phyloP scores from a whole-genome alignment of 768 basidiomycete genomes.

The Lanmaoa rubissima region DNA sequence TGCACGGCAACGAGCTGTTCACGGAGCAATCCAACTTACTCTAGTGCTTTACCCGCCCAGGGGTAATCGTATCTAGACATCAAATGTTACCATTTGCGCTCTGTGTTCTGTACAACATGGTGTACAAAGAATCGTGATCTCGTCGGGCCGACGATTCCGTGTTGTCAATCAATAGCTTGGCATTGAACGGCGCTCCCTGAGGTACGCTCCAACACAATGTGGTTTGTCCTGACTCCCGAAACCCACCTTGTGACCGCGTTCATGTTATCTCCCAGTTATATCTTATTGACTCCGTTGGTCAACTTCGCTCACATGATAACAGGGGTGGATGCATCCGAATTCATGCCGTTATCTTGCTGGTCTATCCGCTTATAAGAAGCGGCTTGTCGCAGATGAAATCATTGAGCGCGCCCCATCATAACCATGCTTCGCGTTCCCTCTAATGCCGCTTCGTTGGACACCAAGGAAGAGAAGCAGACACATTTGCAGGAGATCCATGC shows the following conservation, averaged over 20 bases:
- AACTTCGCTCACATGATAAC: constrained; percentile 11
- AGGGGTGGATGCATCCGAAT: too few species aligned
- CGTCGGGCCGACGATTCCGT: background rate
- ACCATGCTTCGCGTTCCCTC: constrained; percentile 6
- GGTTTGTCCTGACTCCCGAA: background rate
- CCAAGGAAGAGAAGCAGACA: constrained; percentile 8
- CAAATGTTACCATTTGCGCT: background rate
- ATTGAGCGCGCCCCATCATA: background rate
- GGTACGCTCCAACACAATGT: background rate
- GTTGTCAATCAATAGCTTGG: background rate
- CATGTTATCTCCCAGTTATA: constrained; percentile 4
- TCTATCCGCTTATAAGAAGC: constrained; percentile 4
- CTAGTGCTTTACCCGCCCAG: background rate
- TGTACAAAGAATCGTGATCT: background rate
- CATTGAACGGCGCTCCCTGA: background rate
- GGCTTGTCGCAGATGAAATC: background rate
- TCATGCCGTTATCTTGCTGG: background rate
- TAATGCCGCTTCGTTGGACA: constrained; percentile 10
- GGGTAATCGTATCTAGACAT: background rate
- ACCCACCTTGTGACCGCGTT: constrained; percentile 5
- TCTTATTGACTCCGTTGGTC: background rate
- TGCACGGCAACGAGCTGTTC: background rate
- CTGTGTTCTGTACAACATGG: background rate
- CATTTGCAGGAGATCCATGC: constrained; percentile 13
- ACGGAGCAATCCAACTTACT: background rate